Percentiles rank a stretch among this genome's conserved stretches.
Evolutionary conservation across 768 basidiomycete genomes (phyloP).

Genomic region (Rhodotorula diobovata): DNA sequence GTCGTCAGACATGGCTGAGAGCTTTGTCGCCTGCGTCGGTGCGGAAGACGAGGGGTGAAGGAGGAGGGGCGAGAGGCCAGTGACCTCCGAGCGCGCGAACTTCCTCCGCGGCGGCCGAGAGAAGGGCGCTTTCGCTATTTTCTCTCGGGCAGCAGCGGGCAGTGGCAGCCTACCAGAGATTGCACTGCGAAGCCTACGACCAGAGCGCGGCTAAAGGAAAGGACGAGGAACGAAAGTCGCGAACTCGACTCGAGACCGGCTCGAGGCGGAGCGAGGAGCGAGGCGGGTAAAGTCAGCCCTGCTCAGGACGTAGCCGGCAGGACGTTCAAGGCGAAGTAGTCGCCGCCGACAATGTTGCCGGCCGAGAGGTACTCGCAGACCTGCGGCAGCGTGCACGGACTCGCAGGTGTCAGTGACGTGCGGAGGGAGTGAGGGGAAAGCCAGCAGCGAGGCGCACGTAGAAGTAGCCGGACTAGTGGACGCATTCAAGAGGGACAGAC

Average conservation of each 20-base stretch:
- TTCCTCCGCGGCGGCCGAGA: too few species aligned
- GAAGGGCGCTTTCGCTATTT: neutral
- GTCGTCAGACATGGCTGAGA: conserved; percentile 6
- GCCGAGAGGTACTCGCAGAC: neutral
- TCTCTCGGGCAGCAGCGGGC: neutral
- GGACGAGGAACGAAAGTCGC: too few species aligned
- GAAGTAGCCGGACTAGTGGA: conserved; percentile 1
- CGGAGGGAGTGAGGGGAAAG: too few species aligned
- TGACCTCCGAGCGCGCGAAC: too few species aligned
- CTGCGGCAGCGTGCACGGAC: neutral
- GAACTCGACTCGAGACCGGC: neutral
- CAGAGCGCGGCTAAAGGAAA: too few species aligned
- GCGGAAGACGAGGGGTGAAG: too few species aligned
- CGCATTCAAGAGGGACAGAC: too few species aligned
- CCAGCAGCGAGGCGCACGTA: neutral
- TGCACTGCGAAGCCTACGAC: neutral
- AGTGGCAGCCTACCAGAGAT: neutral
- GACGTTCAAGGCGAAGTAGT: conserved; percentile 5
- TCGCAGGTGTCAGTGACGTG: neutral
- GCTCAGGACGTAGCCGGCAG: neutral
- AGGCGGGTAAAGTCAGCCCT: too few species aligned
- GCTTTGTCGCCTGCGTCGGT: too few species aligned
- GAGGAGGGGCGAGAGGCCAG: neutral
- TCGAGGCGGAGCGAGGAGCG: neutral
- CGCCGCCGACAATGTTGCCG: neutral